Evolutionary conservation across 208 protist genomes (phyloP).

Genomic region (Leishmania turanica): DNA sequence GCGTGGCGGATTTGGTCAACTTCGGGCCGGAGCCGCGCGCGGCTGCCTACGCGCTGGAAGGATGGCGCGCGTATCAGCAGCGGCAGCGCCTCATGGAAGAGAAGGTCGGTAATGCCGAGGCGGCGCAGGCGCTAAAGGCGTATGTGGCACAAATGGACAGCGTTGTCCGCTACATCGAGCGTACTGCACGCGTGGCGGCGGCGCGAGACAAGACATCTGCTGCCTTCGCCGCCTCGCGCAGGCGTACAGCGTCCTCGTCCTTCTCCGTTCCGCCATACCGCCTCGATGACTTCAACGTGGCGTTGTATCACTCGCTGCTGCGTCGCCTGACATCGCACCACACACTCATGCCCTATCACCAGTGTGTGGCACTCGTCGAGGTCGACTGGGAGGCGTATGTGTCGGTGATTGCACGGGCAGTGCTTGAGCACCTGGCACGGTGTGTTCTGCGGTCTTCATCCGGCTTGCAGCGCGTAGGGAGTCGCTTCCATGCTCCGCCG

Average conservation of each 20-base stretch:
- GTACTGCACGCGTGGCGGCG: background rate
- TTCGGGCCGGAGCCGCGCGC: slow-evolving; percentile 33
- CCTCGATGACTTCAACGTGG: slow-evolving; percentile 25
- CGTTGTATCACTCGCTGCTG: slow-evolving; percentile 33
- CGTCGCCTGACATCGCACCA: slow-evolving; percentile 29
- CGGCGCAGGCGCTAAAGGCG: slow-evolving; percentile 14
- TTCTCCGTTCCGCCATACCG: slow-evolving; percentile 21
- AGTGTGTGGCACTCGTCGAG: slow-evolving; percentile 45
- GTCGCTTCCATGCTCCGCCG: background rate
- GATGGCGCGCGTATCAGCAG: slow-evolving; percentile 28
- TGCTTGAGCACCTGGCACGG: slow-evolving; percentile 43
- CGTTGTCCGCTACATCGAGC: background rate
- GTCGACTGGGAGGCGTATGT: slow-evolving; percentile 82
- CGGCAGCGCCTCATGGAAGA: slow-evolving; percentile 21
- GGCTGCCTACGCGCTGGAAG: slow-evolving; percentile 23
- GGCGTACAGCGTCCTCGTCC: slow-evolving; percentile 5
- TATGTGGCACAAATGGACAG: slow-evolving; percentile 20
- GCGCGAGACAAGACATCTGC: background rate
- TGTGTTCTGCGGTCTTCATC: slow-evolving; percentile 16
- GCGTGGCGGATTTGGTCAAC: slow-evolving; percentile 24
- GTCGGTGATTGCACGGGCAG: slow-evolving; percentile 44
- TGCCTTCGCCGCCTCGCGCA: background rate
- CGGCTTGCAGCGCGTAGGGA: background rate
- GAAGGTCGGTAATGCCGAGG: background rate
- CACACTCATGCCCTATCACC: slow-evolving; percentile 37